These are phyloP conservation scores for Heliamphora exappendiculata DNA, from an alignment of 148 eudicot genomes.

Conservation along the genomic window DNA sequence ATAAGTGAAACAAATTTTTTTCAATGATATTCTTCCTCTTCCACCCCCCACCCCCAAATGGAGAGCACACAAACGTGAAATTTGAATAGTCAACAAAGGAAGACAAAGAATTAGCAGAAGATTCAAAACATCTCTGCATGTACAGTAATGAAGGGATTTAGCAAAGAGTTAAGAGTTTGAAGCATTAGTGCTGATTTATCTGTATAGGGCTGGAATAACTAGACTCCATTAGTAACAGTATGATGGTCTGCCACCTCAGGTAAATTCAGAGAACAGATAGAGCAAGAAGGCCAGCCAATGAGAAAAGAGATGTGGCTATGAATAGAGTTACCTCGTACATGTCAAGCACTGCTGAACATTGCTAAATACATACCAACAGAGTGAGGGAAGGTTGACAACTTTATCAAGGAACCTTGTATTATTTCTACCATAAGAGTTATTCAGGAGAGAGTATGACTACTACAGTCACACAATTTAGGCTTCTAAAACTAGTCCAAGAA, in stretches of 20 bases:
- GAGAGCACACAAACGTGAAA: neutral
- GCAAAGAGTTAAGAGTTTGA: neutral
- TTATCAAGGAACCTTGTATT: neutral
- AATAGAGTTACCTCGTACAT: neutral
- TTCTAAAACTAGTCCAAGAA: neutral
- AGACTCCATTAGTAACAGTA: neutral
- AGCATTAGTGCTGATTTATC: no score
- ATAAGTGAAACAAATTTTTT: neutral
- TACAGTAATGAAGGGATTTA: neutral
- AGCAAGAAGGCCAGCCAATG: neutral
- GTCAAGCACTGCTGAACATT: neutral
- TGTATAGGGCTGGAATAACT: neutral
- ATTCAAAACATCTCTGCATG: neutral
- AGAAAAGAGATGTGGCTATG: neutral
- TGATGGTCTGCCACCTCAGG: neutral
- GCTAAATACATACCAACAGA: no score
- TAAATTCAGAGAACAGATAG: no score
- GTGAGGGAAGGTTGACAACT: neutral
- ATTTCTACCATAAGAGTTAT: neutral
- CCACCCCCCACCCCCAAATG: neutral
- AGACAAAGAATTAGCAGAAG: neutral
- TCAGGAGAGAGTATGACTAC: no score
- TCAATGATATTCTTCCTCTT: neutral
- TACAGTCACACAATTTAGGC: neutral
- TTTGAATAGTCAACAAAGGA: neutral